Percentiles rank a stretch among this genome's conserved stretches.
These are phyloP conservation scores for Dactylis glomerata DNA, from an alignment of 176 grass and related monocot species.

Conservation along the genomic window DNA sequence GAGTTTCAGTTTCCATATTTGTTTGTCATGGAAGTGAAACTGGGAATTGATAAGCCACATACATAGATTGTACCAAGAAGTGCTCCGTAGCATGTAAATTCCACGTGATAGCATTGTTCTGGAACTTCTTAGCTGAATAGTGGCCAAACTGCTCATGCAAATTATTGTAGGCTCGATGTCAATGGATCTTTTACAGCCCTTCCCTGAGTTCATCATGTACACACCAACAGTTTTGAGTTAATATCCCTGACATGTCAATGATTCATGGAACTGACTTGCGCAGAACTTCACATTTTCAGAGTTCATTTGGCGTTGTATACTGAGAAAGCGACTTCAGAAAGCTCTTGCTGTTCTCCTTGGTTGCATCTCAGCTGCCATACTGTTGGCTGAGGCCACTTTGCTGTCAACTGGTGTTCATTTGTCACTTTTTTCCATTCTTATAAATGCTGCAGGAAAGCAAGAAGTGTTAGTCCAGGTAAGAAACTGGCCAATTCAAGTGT, in stretches of 20 bases:
- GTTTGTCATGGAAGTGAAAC: neutral
- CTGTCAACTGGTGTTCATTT: constrained; percentile 89
- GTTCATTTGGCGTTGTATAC: constrained; percentile 86
- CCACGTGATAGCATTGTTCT: neutral
- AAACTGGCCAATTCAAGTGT: neutral
- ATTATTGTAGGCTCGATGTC: neutral
- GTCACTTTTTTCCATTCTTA: constrained; percentile 92
- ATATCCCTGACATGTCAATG: neutral
- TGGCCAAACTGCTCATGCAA: neutral
- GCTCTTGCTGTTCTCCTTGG: constrained; percentile 68
- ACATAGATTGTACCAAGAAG: neutral
- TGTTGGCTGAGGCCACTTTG: constrained; percentile 95
- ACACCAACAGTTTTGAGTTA: neutral
- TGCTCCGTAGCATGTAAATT: neutral
- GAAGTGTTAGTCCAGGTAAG: constrained; percentile 96
- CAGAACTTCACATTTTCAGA: constrained; percentile 55
- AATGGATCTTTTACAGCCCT: neutral
- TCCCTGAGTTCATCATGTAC: neutral
- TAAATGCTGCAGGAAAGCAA: constrained; percentile 85
- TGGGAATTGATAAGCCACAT: neutral
- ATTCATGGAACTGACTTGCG: neutral
- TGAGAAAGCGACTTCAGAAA: constrained; percentile 87
- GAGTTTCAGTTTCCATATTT: neutral
- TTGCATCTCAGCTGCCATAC: constrained; percentile 90
- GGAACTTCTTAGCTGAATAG: neutral